phyloP scores from a whole-genome alignment of 179 eudicot genomes.

The Nepenthes alata region DNA sequence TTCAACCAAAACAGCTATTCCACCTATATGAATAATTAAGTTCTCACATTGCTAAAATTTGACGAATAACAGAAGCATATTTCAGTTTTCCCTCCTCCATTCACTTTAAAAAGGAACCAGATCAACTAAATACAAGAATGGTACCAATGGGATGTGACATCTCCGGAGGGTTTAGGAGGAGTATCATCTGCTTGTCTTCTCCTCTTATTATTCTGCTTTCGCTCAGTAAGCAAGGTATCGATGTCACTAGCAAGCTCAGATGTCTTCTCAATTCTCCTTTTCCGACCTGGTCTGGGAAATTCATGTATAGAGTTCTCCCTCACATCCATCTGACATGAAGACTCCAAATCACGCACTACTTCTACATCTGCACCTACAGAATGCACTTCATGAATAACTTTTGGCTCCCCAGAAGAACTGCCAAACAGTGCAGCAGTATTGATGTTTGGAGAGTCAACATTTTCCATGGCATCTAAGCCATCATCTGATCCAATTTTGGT shows the following conservation, averaged over 20 bases:
- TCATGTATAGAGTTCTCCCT: slow-evolving; percentile 9
- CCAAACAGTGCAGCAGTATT: too few relatives aligned
- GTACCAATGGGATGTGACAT: slow-evolving; percentile 24
- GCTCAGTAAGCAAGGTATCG: slow-evolving; percentile 34
- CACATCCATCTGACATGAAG: slow-evolving; percentile 5
- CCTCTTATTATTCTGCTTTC: slow-evolving; percentile 36
- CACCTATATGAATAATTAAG: too few relatives aligned
- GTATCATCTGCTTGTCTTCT: slow-evolving; percentile 33
- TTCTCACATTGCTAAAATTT: background rate
- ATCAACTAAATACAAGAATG: slow-evolving; percentile 2
- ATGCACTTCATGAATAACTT: slow-evolving; percentile 36
- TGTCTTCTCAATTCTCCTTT: slow-evolving; percentile 19
- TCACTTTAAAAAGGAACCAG: background rate
- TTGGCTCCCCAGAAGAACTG: slow-evolving; percentile 20
- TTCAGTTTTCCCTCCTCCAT: too few relatives aligned
- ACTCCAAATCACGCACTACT: background rate
- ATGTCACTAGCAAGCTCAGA: slow-evolving; percentile 15
- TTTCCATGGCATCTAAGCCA: background rate
- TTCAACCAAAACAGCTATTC: background rate
- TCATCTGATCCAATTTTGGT: slow-evolving; percentile 7
- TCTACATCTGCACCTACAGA: slow-evolving; percentile 17
- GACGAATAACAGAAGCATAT: background rate
- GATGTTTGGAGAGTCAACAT: background rate
- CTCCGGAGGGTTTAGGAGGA: slow-evolving; percentile 12
- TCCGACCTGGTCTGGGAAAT: slow-evolving; percentile 7